Percentiles rank a stretch among this genome's conserved stretches.
These are phyloP conservation scores for Cordyceps farinosa DNA, from an alignment of 2,329 filamentous ascomycete genomes.

Conservation along the genomic window DNA sequence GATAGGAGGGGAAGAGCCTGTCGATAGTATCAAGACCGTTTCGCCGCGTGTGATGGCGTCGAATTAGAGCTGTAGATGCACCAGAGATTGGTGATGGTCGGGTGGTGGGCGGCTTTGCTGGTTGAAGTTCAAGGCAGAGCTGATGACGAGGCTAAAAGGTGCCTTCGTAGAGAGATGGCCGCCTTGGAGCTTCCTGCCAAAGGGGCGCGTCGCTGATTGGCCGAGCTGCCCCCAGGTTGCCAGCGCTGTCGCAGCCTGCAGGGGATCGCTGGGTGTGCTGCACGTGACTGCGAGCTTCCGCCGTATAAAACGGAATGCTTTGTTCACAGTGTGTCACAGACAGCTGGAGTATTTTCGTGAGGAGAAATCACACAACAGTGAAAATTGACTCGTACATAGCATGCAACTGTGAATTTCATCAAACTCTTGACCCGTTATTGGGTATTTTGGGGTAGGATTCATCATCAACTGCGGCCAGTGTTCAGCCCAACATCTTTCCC, in stretches of 20 bases:
- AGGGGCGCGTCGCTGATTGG: constrained; percentile 28
- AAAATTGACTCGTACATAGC: background rate
- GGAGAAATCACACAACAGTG: background rate
- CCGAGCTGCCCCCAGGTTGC: constrained; percentile 4
- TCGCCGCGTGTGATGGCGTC: background rate
- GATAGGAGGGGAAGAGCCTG: background rate
- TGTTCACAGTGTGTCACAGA: background rate
- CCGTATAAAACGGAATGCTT: background rate
- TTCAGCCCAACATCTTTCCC: background rate
- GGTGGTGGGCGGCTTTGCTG: background rate
- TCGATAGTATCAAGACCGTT: background rate
- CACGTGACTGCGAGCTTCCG: constrained; percentile 13
- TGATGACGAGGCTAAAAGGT: constrained; percentile 52
- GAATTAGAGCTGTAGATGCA: background rate
- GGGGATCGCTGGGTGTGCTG: background rate
- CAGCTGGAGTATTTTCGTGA: background rate
- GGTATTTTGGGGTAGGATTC: background rate
- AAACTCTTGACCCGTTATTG: background rate
- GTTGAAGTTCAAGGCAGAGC: constrained; percentile 27
- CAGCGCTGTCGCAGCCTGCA: constrained; percentile 10
- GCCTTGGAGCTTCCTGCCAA: constrained; percentile 24
- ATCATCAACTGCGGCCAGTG: background rate
- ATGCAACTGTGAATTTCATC: background rate
- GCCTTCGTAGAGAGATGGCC: constrained; percentile 9
- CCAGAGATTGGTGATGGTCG: background rate